Conservation (phyloP, 768 basidiomycete species). For the Hypholoma fasciculare region DNA sequence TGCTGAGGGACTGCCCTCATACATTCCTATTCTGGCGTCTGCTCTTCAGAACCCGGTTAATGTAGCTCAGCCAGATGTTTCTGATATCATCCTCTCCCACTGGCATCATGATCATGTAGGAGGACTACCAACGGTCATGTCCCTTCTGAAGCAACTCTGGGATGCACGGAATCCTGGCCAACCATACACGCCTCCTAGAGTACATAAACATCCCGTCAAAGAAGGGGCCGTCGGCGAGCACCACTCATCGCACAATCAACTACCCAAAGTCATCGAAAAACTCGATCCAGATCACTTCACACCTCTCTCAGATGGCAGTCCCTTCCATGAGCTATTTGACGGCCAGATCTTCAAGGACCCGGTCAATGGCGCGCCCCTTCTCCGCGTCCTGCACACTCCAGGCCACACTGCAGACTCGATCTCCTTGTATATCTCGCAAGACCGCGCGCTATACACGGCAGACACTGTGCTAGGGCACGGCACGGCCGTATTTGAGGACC, state of each 20-base stretch:
- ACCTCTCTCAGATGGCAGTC: conserved; percentile 37
- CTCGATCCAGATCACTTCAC: conserved; percentile 47
- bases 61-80: conserved; percentile 55
- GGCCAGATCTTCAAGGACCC: conserved; percentile 27
- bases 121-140: conserved; percentile 72
- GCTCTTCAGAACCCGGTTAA: conserved; percentile 50
- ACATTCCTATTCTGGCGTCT: conserved; percentile 64
- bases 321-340: conserved; percentile 47
- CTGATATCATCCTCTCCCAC: conserved; percentile 91
- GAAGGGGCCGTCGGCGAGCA: conserved; percentile 14
- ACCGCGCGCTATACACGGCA: conserved; percentile 81
- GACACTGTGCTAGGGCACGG: conserved; percentile 93
- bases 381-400: conserved; percentile 80
- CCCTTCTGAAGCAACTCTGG: conserved; percentile 67
- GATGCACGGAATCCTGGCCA: conserved; percentile 40
- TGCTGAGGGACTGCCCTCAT: conserved; percentile 70
- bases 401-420: conserved; percentile 92
- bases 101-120: conserved; percentile 86
- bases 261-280: conserved; percentile 39
- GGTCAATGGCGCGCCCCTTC: conserved; percentile 22
- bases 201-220: conserved; percentile 70
- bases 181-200: conserved; percentile 63
- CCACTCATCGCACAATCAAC: conserved; percentile 28
- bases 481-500: conserved; percentile 86
- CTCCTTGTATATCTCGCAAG: conserved; percentile 65